A percentile compares a stretch with the other conserved stretches of the same genome.
Conservation (phyloP, 768 basidiomycete genomes). For the Mycena belliarum region DNA sequence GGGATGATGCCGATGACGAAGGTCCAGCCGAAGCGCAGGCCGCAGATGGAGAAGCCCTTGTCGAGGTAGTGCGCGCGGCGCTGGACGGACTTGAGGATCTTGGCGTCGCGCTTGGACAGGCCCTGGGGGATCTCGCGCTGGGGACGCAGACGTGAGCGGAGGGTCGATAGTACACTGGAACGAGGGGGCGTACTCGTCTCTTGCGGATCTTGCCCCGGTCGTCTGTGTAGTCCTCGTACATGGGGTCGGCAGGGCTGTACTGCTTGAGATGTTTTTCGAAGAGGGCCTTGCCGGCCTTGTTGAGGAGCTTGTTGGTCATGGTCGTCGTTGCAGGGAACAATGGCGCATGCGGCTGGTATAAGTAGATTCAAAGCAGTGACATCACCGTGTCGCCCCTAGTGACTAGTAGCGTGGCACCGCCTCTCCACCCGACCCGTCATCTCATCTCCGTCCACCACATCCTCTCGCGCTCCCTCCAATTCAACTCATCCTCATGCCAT, state of each 20-base stretch:
- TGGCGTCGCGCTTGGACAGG: conserved; percentile 71
- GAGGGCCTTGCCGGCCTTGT: conserved; percentile 55
- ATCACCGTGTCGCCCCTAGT: too few relatives aligned
- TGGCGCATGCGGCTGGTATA: too few relatives aligned
- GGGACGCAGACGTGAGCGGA: not conserved
- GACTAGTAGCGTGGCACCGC: too few relatives aligned
- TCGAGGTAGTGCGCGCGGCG: conserved; percentile 83
- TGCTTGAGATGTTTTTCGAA: conserved; percentile 65
- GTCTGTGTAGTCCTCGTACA: conserved; percentile 68
- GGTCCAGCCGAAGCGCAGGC: conserved; percentile 85
- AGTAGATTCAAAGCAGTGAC: too few relatives aligned
- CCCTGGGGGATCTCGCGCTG: conserved; percentile 76
- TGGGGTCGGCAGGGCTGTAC: conserved; percentile 72
- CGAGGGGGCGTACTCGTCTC: conserved; percentile 47
- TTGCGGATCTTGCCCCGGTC: conserved; percentile 56
- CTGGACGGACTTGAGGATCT: conserved; percentile 74
- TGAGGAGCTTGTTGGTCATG: conserved; percentile 28
- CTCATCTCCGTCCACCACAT: too few relatives aligned
- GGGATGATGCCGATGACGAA: conserved; percentile 80
- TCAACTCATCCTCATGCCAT: too few relatives aligned
- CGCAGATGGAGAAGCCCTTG: conserved; percentile 79
- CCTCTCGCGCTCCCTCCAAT: too few relatives aligned
- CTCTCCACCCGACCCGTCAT: too few relatives aligned
- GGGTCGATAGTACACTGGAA: not conserved
- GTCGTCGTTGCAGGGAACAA: conserved; percentile 3